Base-by-base conservation (phyloP, 2,329 filamentous ascomycete species). In the Fusarium clavum region DNA sequence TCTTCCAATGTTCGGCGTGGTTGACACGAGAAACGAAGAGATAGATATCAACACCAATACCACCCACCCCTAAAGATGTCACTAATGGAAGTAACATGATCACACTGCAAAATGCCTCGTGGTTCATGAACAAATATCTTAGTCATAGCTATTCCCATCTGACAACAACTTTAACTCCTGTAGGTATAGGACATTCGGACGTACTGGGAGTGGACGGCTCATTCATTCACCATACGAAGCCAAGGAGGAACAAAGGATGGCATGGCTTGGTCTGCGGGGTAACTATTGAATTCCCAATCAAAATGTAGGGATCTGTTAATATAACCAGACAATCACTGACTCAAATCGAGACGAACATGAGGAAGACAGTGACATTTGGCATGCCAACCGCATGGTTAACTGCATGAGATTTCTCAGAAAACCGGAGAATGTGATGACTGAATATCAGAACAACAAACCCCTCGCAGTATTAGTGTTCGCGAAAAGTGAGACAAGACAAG, bases 161-260 rank as follows among this genome's bases (percentile, higher is more conserved):
- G 24, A 41, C n/a, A n/a, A 20, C n/a, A 43, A 52, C 13, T 10
- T n/a, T 18, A 7, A 11, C 10, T 25, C 45, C 47, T 52, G 38
- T 48, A 20, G 41, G 14, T 12, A 14, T 49, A 44, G 29, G 24
- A 18, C 43, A 63, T 55, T 46, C 11, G 20, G 20, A 47, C 24
- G 41, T 49, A 7, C 24, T 24, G 16, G 11, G 24, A 22, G 27
- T 32, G 22, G 13, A 22, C 25, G 29, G 29, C 25, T 30, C 16
- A 51, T 41, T n/a, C 29, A 14, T 25, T 25, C 14, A 30, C 12
- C 47, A 70, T 70, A 55, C 51, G 24, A 45, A 27, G 30, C 16
- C 41, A 53, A 47, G 13, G 55, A 44, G 64, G 60, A 63, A 67
- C 51, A 71, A 61, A 71, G 57, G 44, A 61, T n/a, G 14, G 14